These are phyloP conservation scores for Starmerella potacharoeniae DNA, from an alignment of 805 yeast genomes.

Conservation along the genomic window DNA sequence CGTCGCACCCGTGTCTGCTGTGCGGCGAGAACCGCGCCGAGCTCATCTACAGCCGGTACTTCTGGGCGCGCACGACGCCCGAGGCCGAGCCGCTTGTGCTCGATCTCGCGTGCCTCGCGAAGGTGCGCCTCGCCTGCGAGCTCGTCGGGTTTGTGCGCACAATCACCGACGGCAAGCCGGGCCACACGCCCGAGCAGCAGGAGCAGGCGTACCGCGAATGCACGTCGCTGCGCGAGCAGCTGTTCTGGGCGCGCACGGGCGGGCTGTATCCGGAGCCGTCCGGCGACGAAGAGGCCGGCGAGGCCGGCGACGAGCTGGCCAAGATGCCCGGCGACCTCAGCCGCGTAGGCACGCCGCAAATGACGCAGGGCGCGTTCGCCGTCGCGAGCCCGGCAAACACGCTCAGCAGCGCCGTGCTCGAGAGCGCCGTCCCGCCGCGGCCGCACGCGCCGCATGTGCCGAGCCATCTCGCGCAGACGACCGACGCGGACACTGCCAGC, in stretches of 20 bases:
- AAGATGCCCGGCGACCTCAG: not conserved
- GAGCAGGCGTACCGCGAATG: constrained; percentile 55
- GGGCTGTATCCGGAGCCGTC: constrained; percentile 23
- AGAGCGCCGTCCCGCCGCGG: not conserved
- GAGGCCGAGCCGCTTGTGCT: constrained; percentile 34
- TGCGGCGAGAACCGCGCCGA: constrained; percentile 73
- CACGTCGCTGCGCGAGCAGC: constrained; percentile 51
- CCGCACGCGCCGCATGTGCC: not conserved
- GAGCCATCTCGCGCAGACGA: too few species aligned
- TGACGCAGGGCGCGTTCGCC: not conserved
- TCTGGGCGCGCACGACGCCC: constrained; percentile 40
- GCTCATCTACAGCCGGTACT: constrained; percentile 63
- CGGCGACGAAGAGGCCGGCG: not conserved
- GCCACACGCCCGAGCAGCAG: constrained; percentile 34
- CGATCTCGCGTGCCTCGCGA: constrained; percentile 70
- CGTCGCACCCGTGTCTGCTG: constrained; percentile 61
- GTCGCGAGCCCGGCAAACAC: not conserved
- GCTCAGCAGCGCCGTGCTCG: not conserved
- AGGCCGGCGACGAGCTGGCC: not conserved
- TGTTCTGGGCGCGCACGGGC: constrained; percentile 79
- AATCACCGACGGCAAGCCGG: constrained; percentile 49
- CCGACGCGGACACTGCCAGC: too few species aligned
- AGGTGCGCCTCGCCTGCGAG: constrained; percentile 74
- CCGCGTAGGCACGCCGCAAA: not conserved
- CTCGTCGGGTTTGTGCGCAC: constrained; percentile 65